phyloP scores from a whole-genome alignment of 108 stramenopile genomes.

The Nitzschia inconspicua region DNA sequence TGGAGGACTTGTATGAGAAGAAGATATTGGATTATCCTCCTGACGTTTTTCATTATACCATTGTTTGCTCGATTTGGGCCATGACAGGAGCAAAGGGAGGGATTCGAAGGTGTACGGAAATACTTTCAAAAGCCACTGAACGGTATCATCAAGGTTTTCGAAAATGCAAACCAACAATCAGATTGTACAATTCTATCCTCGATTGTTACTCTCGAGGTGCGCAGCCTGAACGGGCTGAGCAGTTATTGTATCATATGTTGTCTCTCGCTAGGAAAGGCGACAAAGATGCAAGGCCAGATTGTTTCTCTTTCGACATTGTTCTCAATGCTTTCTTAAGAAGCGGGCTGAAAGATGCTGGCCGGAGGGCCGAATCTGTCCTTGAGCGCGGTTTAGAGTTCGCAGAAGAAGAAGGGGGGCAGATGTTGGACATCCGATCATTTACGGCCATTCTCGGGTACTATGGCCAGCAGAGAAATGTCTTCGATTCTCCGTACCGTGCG shows the following conservation, averaged over 20 bases:
- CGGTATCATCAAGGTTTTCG: conserved; percentile 40
- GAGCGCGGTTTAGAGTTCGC: conserved; percentile 55
- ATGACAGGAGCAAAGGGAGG: conserved; percentile 40
- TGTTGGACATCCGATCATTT: conserved; percentile 64
- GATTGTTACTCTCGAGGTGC: conserved; percentile 49
- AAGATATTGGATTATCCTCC: conserved; percentile 46
- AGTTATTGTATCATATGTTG: conserved; percentile 59
- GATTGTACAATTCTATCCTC: conserved; percentile 67
- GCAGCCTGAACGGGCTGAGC: conserved; percentile 48
- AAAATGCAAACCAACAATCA: conserved; percentile 49
- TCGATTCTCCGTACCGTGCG: conserved; percentile 49
- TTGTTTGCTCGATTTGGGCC: conserved; percentile 59
- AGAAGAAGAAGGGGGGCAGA: conserved; percentile 50
- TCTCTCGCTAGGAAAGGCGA: conserved; percentile 52
- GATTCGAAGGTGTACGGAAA: conserved; percentile 52
- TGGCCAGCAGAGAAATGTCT: conserved; percentile 28
- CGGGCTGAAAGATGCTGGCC: conserved; percentile 43
- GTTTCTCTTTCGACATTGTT: conserved; percentile 65
- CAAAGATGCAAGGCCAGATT: conserved; percentile 49
- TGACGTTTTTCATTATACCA: conserved; percentile 42
- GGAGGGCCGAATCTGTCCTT: conserved; percentile 53
- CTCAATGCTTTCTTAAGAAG: conserved; percentile 58
- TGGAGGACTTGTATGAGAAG: conserved; percentile 55
- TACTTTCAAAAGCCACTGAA: conserved; percentile 56
- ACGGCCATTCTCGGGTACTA: conserved; percentile 65